These are phyloP conservation scores for Suillus subalutaceus DNA, from an alignment of 768 basidiomycete species.

Conservation along the genomic window DNA sequence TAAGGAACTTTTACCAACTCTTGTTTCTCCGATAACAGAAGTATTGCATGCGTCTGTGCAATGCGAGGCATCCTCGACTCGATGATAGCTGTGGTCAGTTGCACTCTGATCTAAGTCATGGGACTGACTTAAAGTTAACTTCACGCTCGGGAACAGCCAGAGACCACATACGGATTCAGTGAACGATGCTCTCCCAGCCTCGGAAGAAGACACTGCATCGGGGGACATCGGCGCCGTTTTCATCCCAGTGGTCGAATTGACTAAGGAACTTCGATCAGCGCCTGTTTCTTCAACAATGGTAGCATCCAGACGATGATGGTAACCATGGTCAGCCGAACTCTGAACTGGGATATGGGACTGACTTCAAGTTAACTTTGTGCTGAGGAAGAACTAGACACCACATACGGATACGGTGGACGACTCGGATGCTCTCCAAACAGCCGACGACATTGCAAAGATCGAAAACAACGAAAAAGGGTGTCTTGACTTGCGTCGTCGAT, in stretches of 20 bases:
- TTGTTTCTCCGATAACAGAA: neutral
- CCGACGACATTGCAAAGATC: neutral
- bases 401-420: neutral
- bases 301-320: neutral
- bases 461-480: neutral
- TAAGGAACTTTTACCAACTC: too few species aligned
- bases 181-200: too few species aligned
- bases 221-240: conserved; percentile 4
- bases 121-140: neutral
- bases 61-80: neutral
- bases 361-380: neutral
- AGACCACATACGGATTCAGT: neutral
- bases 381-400: neutral
- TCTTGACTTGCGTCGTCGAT: neutral
- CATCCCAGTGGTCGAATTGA: too few species aligned
- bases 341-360: neutral
- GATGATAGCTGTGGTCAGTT: neutral
- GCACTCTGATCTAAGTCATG: neutral
- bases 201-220: conserved; percentile 10
- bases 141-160: neutral
- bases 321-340: neutral
- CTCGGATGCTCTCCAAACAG: neutral
- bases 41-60: neutral
- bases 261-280: conserved; percentile 2
- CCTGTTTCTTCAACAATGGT: conserved; percentile 27